These are phyloP conservation scores for Citrus unshiu DNA, from an alignment of 345 rosid genomes.

Conservation along the genomic window DNA sequence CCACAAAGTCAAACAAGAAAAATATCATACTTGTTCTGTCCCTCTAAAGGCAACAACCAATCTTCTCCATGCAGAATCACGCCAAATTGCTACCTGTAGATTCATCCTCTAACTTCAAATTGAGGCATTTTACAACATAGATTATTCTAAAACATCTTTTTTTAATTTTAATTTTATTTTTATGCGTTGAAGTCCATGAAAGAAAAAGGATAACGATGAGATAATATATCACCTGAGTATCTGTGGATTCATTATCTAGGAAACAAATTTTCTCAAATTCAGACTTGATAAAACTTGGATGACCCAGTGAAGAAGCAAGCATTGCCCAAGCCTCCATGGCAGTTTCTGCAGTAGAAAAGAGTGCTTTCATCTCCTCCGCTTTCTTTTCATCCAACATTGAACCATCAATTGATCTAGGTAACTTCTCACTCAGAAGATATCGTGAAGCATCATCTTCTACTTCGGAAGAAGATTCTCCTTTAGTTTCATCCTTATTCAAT, in stretches of 20 bases:
- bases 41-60: slow-evolving; percentile 93
- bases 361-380: slow-evolving; percentile 83
- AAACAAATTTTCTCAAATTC: slow-evolving; percentile 95
- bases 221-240: slow-evolving; percentile 68
- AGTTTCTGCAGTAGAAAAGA: slow-evolving; percentile 84
- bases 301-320: slow-evolving; percentile 94
- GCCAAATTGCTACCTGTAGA: slow-evolving; percentile 93
- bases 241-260: slow-evolving; percentile 75
- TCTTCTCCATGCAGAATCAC: slow-evolving; percentile 72
- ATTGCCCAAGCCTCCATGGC: slow-evolving; percentile 99
- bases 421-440: slow-evolving; percentile 31
- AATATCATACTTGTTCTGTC: slow-evolving; percentile 78
- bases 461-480: slow-evolving; percentile 18
- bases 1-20: slow-evolving; percentile 11
- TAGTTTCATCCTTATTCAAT: slow-evolving; percentile 45
- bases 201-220: background rate
- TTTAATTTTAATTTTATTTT: background rate
- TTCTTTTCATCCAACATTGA: slow-evolving; percentile 52
- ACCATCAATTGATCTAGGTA: slow-evolving; percentile 34
- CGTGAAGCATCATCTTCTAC: slow-evolving; percentile 16
- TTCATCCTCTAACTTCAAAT: slow-evolving; percentile 20
- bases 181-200: background rate
- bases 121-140: background rate
- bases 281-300: slow-evolving; percentile 91
- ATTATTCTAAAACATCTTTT: background rate